phyloP scores from a whole-genome alignment of 2,329 filamentous ascomycete species.

The Penicillium rolfsii region DNA sequence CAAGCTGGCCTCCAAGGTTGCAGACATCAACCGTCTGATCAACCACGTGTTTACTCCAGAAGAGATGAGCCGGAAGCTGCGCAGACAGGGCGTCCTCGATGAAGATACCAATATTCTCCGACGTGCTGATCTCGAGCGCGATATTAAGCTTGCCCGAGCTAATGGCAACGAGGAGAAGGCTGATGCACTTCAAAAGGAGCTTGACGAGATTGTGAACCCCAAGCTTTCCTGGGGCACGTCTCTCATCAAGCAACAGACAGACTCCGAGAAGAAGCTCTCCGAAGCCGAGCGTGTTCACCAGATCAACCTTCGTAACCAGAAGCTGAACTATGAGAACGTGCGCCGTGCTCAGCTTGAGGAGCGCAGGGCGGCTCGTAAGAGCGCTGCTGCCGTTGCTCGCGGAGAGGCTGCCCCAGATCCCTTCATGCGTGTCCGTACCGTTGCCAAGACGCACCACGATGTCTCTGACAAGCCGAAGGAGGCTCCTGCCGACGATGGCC shows the following conservation, averaged over 20 bases:
- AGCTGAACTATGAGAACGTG: slow-evolving; percentile 84
- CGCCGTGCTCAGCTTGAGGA: slow-evolving; percentile 88
- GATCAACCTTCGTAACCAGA: slow-evolving; percentile 82
- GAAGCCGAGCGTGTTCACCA: slow-evolving; percentile 83
- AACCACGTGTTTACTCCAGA: slow-evolving; percentile 80
- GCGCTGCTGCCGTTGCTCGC: slow-evolving; percentile 63
- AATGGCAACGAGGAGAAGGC: slow-evolving; percentile 64
- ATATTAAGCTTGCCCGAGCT: slow-evolving; percentile 68
- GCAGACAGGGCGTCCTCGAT: slow-evolving; percentile 69
- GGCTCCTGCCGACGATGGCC: slow-evolving; percentile 35
- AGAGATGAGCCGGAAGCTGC: slow-evolving; percentile 79
- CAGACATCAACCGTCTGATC: slow-evolving; percentile 78
- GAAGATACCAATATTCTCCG: slow-evolving; percentile 68
- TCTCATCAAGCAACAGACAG: slow-evolving; percentile 57
- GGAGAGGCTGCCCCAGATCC: slow-evolving; percentile 62
- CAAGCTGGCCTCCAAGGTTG: slow-evolving; percentile 70
- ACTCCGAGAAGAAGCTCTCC: slow-evolving; percentile 53
- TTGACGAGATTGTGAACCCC: slow-evolving; percentile 53
- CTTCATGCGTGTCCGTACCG: slow-evolving; percentile 65
- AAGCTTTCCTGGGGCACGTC: slow-evolving; percentile 75
- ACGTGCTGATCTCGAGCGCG: slow-evolving; percentile 67
- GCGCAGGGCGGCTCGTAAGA: slow-evolving; percentile 64
- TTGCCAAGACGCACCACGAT: slow-evolving; percentile 70
- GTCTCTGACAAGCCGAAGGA: slow-evolving; percentile 51
- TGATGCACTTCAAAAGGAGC: slow-evolving; percentile 53